A percentile compares a stretch with the other conserved stretches of the same genome.
Evolutionary conservation across 2,329 filamentous ascomycete genomes (phyloP).

Genomic region (Alternaria burnsii): DNA sequence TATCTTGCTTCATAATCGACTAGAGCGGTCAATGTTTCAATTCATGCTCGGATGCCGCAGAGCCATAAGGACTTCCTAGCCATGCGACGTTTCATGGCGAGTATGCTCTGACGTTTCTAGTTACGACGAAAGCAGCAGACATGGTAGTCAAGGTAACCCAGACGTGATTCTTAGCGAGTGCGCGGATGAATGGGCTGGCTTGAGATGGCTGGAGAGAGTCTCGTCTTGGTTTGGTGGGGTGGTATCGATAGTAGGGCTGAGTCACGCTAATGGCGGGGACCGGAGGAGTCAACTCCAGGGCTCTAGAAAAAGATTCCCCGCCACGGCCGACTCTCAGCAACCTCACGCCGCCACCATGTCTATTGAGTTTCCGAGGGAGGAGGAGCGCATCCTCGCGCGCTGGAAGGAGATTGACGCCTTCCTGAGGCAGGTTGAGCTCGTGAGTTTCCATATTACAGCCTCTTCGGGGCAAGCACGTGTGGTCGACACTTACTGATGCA

Average conservation of each 20-base stretch:
- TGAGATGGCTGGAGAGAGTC: neutral
- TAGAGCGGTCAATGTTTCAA: constrained; percentile 24
- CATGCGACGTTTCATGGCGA: constrained; percentile 5
- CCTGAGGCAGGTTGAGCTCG: constrained; percentile 81
- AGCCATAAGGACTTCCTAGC: neutral
- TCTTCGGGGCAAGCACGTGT: neutral
- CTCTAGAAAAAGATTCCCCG: constrained; percentile 39
- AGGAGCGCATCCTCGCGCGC: constrained; percentile 81
- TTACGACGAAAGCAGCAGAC: neutral
- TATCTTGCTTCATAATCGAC: neutral
- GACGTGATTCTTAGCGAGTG: neutral
- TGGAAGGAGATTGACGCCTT: constrained; percentile 96
- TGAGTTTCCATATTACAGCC: constrained; percentile 24
- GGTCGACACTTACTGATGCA: constrained; percentile 7
- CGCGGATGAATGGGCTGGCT: neutral
- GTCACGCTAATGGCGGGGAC: constrained; percentile 28
- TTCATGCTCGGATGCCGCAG: neutral
- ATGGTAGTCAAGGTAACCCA: neutral
- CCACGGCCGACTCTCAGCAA: constrained; percentile 29
- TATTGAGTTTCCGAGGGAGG: constrained; percentile 92
- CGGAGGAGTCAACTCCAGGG: constrained; percentile 33
- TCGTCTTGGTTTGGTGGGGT: neutral
- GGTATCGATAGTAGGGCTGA: constrained; percentile 36
- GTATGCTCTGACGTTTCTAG: neutral
- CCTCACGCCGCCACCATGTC: constrained; percentile 65